Evolutionary conservation across 495 filamentous ascomycete species (phyloP), one percentile per base, ranked within the genome.

Genomic region (Podospora comata): DNA sequence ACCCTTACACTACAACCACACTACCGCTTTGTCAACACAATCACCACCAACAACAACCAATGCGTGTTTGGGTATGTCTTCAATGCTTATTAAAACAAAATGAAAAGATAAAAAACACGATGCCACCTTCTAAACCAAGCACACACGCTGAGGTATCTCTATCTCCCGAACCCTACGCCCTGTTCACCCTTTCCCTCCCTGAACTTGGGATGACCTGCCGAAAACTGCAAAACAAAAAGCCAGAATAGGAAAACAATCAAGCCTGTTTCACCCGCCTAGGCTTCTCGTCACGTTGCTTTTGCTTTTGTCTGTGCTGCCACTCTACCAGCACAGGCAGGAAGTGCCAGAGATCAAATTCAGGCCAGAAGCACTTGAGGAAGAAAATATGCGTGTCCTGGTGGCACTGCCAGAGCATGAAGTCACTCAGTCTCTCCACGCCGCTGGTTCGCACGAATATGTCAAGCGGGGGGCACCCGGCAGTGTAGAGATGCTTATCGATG

Each of bases 351-450:
- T 96, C 93, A 71, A 99, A 97, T 71, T 98, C 93, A 4, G 95
- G 95, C 95, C 95, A 99, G 57, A 98, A 80, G 66, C 92, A 94
- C 66, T 97, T 87, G 55, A 97, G 76, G 79, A 98, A 99, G 54
- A 92, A 91, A 65, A 98, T 90, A 65, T 97, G 90, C 0, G 95
- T 98, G 57, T 94, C 83, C 73, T 96, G 85, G 72, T 98, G 93
- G 72, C 91, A 94, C 78, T 99, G 95, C 95, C 95, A 99, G 64
- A 99, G 88, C 93, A 99, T 93, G 74, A 98, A 99, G 74, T 99
- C 95, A 72, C 92, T 96, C 67, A 99, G 79, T 23, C 95, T 85
- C 73, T 93, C 90, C 13, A 99, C 95, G 30, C 92, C 95, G 62
- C 92, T 96, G 0, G 95, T 99, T 28, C 95, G 85, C 20, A 99